Evolutionary conservation across 371 early-diverging fungal species (phyloP).

Genomic region (Circinella umbellata): DNA sequence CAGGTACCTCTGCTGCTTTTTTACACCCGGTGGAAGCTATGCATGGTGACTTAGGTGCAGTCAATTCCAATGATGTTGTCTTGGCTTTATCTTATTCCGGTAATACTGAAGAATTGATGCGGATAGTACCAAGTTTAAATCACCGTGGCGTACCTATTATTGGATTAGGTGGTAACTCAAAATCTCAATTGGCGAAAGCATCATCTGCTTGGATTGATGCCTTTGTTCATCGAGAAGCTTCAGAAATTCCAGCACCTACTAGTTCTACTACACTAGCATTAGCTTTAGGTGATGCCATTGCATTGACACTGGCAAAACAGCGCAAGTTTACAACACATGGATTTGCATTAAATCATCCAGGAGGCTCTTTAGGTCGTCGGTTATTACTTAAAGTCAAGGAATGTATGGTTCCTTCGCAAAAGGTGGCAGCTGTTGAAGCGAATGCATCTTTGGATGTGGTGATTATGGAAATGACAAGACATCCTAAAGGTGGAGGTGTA

Average conservation of each 20-base stretch:
- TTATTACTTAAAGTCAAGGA: slow-evolving; percentile 48
- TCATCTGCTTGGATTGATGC: slow-evolving; percentile 69
- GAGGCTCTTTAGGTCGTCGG: slow-evolving; percentile 59
- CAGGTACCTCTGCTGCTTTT: slow-evolving; percentile 59
- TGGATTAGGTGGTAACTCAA: slow-evolving; percentile 56
- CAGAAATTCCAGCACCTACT: slow-evolving; percentile 64
- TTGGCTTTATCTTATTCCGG: slow-evolving; percentile 69
- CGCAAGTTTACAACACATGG: slow-evolving; percentile 52
- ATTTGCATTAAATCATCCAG: slow-evolving; percentile 71
- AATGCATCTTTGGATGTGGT: slow-evolving; percentile 42
- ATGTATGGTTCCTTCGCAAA: slow-evolving; percentile 25
- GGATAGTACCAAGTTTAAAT: slow-evolving; percentile 47
- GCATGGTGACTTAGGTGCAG: slow-evolving; percentile 68
- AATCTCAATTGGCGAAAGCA: slow-evolving; percentile 55
- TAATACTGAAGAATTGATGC: slow-evolving; percentile 63
- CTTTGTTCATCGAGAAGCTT: slow-evolving; percentile 51
- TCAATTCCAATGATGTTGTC: slow-evolving; percentile 57
- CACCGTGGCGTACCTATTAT: slow-evolving; percentile 54
- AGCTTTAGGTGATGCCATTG: slow-evolving; percentile 67
- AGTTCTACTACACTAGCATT: slow-evolving; percentile 63
- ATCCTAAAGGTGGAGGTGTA: slow-evolving; percentile 47
- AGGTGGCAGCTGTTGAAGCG: slow-evolving; percentile 35
- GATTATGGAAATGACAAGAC: slow-evolving; percentile 51
- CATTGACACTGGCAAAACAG: slow-evolving; percentile 57
- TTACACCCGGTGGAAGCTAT: slow-evolving; percentile 70